These are phyloP conservation scores for Mycena citricolor DNA, from an alignment of 1,284 basidiomycete species.

Conservation along the genomic window DNA sequence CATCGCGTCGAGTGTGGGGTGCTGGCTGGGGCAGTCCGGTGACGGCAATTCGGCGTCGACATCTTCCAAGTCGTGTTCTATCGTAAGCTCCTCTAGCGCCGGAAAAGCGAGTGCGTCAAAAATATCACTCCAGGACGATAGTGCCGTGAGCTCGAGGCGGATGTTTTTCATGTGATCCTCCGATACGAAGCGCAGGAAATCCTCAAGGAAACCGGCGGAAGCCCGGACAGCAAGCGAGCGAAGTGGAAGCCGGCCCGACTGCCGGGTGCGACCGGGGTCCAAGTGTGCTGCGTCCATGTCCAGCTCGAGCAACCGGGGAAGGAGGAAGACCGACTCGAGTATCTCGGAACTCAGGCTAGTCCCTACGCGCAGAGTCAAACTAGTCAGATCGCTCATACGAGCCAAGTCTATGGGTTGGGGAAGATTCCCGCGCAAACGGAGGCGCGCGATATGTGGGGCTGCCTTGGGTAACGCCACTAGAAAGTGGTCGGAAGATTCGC, in stretches of 20 bases:
- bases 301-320: slow-evolving; percentile 45
- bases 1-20: slow-evolving; percentile 43
- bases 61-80: slow-evolving; percentile 44
- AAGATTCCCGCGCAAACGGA: slow-evolving; percentile 51
- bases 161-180: slow-evolving; percentile 38
- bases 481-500: slow-evolving; percentile 27
- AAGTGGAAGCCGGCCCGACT: slow-evolving; percentile 41
- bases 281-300: slow-evolving; percentile 50
- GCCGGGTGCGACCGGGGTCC: slow-evolving; percentile 24
- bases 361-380: slow-evolving; percentile 46
- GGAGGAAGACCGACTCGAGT: slow-evolving; percentile 41
- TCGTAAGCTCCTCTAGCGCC: slow-evolving; percentile 41
- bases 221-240: slow-evolving; percentile 45
- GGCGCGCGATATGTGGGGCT: slow-evolving; percentile 34
- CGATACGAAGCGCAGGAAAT: slow-evolving; percentile 36
- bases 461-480: slow-evolving; percentile 31
- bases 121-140: slow-evolving; percentile 37
- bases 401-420: slow-evolving; percentile 38
- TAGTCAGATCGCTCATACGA: slow-evolving; percentile 38
- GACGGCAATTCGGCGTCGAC: slow-evolving; percentile 19
- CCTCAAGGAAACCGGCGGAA: slow-evolving; percentile 36
- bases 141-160: slow-evolving; percentile 38
- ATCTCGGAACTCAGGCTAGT: slow-evolving; percentile 40
- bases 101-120: slow-evolving; percentile 38
- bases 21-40: slow-evolving; percentile 21